These are phyloP conservation scores for Diplodia seriata DNA, from an alignment of 2,329 filamentous ascomycete genomes.

Conservation along the genomic window DNA sequence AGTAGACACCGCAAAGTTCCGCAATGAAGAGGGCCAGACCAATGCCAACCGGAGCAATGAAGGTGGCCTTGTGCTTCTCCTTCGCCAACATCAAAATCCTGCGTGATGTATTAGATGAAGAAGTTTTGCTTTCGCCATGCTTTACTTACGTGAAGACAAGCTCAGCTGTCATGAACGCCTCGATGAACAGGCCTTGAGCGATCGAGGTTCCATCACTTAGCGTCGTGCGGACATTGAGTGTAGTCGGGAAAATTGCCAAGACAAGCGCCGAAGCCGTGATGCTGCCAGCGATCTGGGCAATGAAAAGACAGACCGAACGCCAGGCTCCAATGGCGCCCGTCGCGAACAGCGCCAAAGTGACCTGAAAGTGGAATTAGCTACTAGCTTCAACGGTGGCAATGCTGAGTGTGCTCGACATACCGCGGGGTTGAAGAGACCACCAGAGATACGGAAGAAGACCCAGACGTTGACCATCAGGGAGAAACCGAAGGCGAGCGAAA, in stretches of 20 bases:
- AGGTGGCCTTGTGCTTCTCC: constrained; percentile 44
- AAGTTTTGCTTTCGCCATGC: constrained; percentile 41
- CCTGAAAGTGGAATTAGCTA: constrained; percentile 37
- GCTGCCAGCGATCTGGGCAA: constrained; percentile 42
- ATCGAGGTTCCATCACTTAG: constrained; percentile 44
- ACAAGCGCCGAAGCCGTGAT: constrained; percentile 39
- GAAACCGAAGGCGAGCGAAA: constrained; percentile 49
- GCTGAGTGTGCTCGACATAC: constrained; percentile 46
- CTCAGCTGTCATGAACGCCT: constrained; percentile 49
- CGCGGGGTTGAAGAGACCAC: constrained; percentile 51
- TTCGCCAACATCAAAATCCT: constrained; percentile 42
- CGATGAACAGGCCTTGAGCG: constrained; percentile 49
- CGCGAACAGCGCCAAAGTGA: constrained; percentile 48
- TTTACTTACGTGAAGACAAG: constrained; percentile 47
- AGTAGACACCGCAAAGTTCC: constrained; percentile 44
- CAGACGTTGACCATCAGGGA: constrained; percentile 52
- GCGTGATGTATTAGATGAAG: constrained; percentile 39
- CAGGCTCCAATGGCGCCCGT: constrained; percentile 41
- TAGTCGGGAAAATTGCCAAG: constrained; percentile 44
- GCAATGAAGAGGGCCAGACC: constrained; percentile 39
- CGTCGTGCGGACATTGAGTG: constrained; percentile 43
- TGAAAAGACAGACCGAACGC: constrained; percentile 44
- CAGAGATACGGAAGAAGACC: constrained; percentile 50
- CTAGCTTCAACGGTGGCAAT: constrained; percentile 33
- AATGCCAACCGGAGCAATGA: constrained; percentile 39